phyloP scores from a whole-genome alignment of 495 filamentous ascomycete species.

The Penicilliopsis zonata region DNA sequence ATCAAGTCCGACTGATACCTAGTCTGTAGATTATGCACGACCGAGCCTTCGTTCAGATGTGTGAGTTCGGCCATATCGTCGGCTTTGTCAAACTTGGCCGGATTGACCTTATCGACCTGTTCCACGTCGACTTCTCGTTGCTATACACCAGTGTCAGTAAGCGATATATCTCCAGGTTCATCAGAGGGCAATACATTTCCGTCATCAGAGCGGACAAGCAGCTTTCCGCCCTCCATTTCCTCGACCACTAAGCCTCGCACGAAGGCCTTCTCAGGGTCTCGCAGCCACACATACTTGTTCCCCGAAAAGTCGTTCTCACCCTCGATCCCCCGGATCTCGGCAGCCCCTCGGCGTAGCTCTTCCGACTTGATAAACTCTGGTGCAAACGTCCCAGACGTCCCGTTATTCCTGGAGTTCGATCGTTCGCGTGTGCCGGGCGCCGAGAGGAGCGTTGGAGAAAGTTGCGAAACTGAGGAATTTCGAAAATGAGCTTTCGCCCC shows the following conservation, averaged over 20 bases:
- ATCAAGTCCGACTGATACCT: conserved; percentile 93
- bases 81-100: conserved; percentile 97
- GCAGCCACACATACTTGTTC: conserved; percentile 96
- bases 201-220: conserved; percentile 89
- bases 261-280: conserved; percentile 77
- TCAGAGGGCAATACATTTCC: conserved; percentile 53
- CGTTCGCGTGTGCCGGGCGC: conserved; percentile 27
- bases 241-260: conserved; percentile 85
- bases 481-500: conserved; percentile 37
- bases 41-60: conserved; percentile 93
- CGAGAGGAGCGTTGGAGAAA: conserved; percentile 16
- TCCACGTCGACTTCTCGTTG: conserved; percentile 79
- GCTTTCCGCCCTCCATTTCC: conserved; percentile 50
- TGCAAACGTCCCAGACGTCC: conserved; percentile 71
- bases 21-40: conserved; percentile 92
- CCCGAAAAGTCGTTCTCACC: conserved; percentile 98
- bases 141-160: conserved; percentile 33
- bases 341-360: conserved; percentile 50
- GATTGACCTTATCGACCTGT: conserved; percentile 95
- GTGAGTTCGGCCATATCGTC: conserved; percentile 99
- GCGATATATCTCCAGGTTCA: not conserved
- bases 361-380: conserved; percentile 89
- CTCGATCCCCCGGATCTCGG: conserved; percentile 67
- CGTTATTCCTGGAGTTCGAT: conserved; percentile 48
- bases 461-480: conserved; percentile 42